Evolutionary conservation across 371 early-diverging fungal species (phyloP).

Genomic region (Synchytrium microbalum): DNA sequence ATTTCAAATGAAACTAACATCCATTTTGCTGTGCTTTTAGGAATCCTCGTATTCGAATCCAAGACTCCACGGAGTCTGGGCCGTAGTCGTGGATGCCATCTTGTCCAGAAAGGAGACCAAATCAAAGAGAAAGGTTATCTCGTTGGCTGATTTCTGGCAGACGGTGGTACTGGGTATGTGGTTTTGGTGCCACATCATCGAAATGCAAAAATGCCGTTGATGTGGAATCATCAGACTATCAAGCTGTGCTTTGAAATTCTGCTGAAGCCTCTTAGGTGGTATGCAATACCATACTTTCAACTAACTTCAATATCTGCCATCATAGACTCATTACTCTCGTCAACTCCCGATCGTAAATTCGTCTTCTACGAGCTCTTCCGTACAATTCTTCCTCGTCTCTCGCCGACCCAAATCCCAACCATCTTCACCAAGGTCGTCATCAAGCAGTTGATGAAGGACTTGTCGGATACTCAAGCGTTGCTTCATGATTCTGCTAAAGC

Average conservation of each 20-base stretch:
- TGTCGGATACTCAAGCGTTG: constrained; percentile 49
- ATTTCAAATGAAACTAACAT: constrained; percentile 3
- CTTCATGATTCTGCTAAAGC: constrained; percentile 70
- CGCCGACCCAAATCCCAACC: constrained; percentile 45
- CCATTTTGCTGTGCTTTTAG: too few species aligned
- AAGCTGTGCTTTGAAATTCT: too few species aligned
- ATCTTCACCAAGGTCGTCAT: constrained; percentile 73
- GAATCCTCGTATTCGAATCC: constrained; percentile 51
- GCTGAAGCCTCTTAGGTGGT: too few species aligned
- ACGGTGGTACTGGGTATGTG: not conserved
- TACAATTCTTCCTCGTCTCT: constrained; percentile 53
- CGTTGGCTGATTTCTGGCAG: not conserved
- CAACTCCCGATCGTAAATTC: constrained; percentile 77
- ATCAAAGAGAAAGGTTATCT: not conserved
- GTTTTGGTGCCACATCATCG: too few species aligned
- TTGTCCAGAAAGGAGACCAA: not conserved
- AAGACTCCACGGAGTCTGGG: constrained; percentile 76
- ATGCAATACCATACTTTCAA: too few species aligned
- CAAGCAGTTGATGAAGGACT: constrained; percentile 13
- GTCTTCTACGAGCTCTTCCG: constrained; percentile 81
- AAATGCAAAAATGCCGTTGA: too few species aligned
- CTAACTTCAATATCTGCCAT: too few species aligned
- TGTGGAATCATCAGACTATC: too few species aligned
- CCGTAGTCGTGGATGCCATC: constrained; percentile 16
- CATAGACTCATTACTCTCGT: constrained; percentile 64